A percentile compares a stretch with the other conserved stretches of the same genome.
phyloP scores from a whole-genome alignment of 495 filamentous ascomycete species.

The Penicillium taxi region DNA sequence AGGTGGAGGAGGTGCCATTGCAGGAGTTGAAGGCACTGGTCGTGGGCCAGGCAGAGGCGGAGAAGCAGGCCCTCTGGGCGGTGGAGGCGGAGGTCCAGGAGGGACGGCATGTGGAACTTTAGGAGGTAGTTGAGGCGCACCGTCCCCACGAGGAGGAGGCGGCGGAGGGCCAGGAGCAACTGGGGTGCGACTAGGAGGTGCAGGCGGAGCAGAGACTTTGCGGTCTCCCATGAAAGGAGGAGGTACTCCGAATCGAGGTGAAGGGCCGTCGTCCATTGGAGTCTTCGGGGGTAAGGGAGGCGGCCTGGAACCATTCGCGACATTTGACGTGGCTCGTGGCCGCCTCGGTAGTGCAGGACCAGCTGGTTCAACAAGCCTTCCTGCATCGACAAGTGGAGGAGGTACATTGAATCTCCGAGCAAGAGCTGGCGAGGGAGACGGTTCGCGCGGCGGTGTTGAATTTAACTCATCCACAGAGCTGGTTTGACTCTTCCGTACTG shows the following conservation, averaged over 20 bases:
- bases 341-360: slow-evolving; percentile 45
- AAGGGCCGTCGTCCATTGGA: slow-evolving; percentile 60
- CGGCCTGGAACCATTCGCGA: slow-evolving; percentile 55
- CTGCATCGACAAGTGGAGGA: slow-evolving; percentile 78
- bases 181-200: slow-evolving; percentile 62
- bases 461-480: slow-evolving; percentile 47
- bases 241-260: slow-evolving; percentile 65
- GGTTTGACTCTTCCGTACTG: slow-evolving; percentile 54
- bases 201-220: slow-evolving; percentile 57
- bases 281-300: slow-evolving; percentile 84
- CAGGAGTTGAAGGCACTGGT: slow-evolving; percentile 24
- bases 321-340: slow-evolving; percentile 47
- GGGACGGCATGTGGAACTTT: slow-evolving; percentile 48
- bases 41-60: slow-evolving; percentile 35
- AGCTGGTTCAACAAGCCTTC: slow-evolving; percentile 60
- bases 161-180: slow-evolving; percentile 50
- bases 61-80: slow-evolving; percentile 43
- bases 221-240: slow-evolving; percentile 71
- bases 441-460: slow-evolving; percentile 42
- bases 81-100: slow-evolving; percentile 49
- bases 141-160: slow-evolving; percentile 57
- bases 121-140: slow-evolving; percentile 51
- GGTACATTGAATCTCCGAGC: slow-evolving; percentile 64
- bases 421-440: slow-evolving; percentile 39
- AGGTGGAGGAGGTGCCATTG: slow-evolving; percentile 28